Evolutionary conservation across 306 rosid species (phyloP).

Genomic region (Luffa acutangula): DNA sequence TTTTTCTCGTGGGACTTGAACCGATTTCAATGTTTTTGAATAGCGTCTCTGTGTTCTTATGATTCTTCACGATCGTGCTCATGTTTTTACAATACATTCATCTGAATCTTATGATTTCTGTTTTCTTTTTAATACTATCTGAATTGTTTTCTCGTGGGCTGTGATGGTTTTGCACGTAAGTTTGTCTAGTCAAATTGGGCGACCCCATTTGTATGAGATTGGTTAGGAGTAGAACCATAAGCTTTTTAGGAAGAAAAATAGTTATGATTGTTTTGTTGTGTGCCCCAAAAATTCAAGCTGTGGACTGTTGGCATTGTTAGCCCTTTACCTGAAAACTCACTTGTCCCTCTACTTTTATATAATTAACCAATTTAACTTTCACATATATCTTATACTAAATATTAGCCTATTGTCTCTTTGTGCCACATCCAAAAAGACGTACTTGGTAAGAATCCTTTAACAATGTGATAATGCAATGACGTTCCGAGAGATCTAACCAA

Average conservation of each 20-base stretch:
- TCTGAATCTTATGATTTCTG: background rate
- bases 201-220: background rate
- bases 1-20: background rate
- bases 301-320: background rate
- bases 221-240: background rate
- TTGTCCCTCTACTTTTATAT: background rate
- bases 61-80: background rate
- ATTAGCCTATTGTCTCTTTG: background rate
- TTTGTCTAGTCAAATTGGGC: background rate
- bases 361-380: background rate
- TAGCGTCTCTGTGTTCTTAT: background rate
- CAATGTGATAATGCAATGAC: background rate
- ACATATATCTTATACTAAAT: background rate
- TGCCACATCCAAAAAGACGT: background rate
- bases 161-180: background rate
- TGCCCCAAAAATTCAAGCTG: background rate
- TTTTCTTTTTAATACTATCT: background rate
- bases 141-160: no score
- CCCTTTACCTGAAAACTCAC: background rate
- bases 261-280: background rate
- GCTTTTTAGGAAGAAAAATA: background rate
- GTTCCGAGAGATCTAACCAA: background rate
- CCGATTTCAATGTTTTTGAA: background rate
- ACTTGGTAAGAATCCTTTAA: background rate
- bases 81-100: background rate